These are phyloP conservation scores for Ogataea naganishii DNA, from an alignment of 805 yeast species.

Conservation along the genomic window DNA sequence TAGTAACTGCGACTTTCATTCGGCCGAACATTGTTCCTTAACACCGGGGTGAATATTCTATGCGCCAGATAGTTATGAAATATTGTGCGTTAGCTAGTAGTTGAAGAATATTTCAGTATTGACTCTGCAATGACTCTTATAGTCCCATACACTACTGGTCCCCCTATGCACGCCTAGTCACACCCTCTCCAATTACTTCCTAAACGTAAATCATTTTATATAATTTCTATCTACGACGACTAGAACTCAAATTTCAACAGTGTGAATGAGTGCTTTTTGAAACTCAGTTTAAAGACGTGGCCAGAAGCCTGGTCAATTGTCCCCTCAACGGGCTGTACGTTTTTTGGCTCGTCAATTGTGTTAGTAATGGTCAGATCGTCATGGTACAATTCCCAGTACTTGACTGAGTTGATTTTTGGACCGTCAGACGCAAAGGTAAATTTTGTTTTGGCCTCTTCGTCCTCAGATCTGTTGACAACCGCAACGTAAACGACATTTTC, in stretches of 20 bases:
- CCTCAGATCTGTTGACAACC: slow-evolving; percentile 19
- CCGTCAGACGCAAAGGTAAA: slow-evolving; percentile 12
- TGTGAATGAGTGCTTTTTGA: slow-evolving; percentile 17
- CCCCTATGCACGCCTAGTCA: too few species aligned
- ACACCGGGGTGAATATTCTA: too few species aligned
- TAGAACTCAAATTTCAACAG: slow-evolving; percentile 6
- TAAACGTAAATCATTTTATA: slow-evolving; percentile 1
- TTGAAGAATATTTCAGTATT: too few species aligned
- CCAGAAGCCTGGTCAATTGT: slow-evolving; percentile 16
- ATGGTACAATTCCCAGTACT: slow-evolving; percentile 17
- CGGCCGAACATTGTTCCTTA: too few species aligned
- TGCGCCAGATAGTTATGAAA: too few species aligned
- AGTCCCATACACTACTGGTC: too few species aligned
- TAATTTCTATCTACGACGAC: not conserved
- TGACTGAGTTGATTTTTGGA: slow-evolving; percentile 6
- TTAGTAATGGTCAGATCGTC: slow-evolving; percentile 23
- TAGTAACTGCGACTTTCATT: too few species aligned
- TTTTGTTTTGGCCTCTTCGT: slow-evolving; percentile 14
- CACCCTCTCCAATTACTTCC: not conserved
- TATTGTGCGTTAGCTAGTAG: too few species aligned
- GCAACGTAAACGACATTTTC: slow-evolving; percentile 16
- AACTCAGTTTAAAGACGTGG: slow-evolving; percentile 4
- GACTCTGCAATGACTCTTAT: too few species aligned
- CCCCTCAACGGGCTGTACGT: slow-evolving; percentile 12
- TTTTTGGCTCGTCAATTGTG: slow-evolving; percentile 17